Conservation (phyloP, 805 yeast genomes). For the Candida hispaniensis region DNA sequence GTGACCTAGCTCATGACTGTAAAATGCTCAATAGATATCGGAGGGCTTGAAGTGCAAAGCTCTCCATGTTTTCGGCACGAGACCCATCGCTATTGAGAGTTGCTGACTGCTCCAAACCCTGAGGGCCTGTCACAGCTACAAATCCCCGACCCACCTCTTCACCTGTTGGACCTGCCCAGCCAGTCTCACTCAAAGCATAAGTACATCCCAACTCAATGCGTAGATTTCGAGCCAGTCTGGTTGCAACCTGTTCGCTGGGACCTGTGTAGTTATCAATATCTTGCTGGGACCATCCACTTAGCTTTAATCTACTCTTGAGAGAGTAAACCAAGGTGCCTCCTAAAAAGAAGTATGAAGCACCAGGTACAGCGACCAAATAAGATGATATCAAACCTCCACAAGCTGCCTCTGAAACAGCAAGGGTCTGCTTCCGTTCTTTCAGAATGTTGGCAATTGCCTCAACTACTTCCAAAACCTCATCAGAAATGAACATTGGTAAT, state of each 20-base stretch:
- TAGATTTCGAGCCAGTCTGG: slow-evolving; percentile 66
- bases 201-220: slow-evolving; percentile 74
- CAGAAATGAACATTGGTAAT: slow-evolving; percentile 45
- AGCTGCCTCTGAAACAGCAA: slow-evolving; percentile 79
- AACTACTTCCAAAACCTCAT: slow-evolving; percentile 41
- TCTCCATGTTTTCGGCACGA: slow-evolving; percentile 62
- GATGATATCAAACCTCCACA: slow-evolving; percentile 83
- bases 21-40: slow-evolving; percentile 9
- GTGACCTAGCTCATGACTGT: too few species aligned
- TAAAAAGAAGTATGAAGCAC: slow-evolving; percentile 72
- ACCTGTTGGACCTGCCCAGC: slow-evolving; percentile 67
- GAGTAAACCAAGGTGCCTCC: slow-evolving; percentile 80
- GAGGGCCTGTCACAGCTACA: slow-evolving; percentile 30
- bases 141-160: slow-evolving; percentile 21
- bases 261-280: slow-evolving; percentile 71
- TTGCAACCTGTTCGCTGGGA: slow-evolving; percentile 65
- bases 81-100: slow-evolving; percentile 43
- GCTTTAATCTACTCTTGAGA: slow-evolving; percentile 57
- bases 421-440: slow-evolving; percentile 44
- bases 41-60: slow-evolving; percentile 60
- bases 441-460: slow-evolving; percentile 47
- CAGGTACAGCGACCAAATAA: slow-evolving; percentile 70
- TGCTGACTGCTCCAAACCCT: slow-evolving; percentile 54
- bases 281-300: slow-evolving; percentile 66
- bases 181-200: slow-evolving; percentile 74